These are phyloP conservation scores for Curvularia sp. DNA, from an alignment of 2,329 filamentous ascomycete genomes.

Conservation along the genomic window DNA sequence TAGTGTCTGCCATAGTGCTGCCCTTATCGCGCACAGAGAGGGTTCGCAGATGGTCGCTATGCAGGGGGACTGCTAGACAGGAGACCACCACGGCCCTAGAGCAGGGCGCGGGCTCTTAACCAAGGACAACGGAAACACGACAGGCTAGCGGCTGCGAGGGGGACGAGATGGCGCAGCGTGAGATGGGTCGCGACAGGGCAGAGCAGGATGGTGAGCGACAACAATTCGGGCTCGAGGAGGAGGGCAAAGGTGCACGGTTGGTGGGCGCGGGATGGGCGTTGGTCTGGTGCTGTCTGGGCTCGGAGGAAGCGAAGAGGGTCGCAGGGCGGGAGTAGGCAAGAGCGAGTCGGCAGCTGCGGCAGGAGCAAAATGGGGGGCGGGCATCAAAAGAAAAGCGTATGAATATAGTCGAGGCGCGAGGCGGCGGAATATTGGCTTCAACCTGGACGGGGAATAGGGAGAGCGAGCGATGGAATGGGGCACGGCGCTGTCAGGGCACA, in stretches of 20 bases:
- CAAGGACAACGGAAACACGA: not conserved
- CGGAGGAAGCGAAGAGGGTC: constrained; percentile 1
- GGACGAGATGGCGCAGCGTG: constrained; percentile 12
- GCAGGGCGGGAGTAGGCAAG: constrained; percentile 1
- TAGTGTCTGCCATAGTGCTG: constrained; percentile 31
- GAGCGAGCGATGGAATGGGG: constrained; percentile 12
- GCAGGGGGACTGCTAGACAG: constrained; percentile 9
- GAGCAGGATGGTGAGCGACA: constrained; percentile 7
- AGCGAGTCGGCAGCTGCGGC: not conserved
- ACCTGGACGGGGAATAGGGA: constrained; percentile 26
- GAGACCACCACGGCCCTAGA: constrained; percentile 14
- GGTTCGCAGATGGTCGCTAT: constrained; percentile 6
- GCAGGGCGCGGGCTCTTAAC: constrained; percentile 8
- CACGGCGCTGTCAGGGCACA: constrained; percentile 10
- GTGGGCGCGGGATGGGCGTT: not conserved
- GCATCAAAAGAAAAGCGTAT: not conserved
- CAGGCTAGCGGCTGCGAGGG: not conserved
- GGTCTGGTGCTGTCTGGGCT: not conserved
- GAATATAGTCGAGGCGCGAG: constrained; percentile 12
- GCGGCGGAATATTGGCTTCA: constrained; percentile 25
- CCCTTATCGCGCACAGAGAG: constrained; percentile 4
- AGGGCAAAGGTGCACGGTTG: constrained; percentile 4
- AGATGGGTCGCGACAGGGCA: constrained; percentile 5
- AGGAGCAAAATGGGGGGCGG: not conserved
- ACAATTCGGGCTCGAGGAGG: not conserved